Evolutionary conservation across 2,329 filamentous ascomycete genomes (phyloP).

Genomic region (Colletotrichum falcatum): DNA sequence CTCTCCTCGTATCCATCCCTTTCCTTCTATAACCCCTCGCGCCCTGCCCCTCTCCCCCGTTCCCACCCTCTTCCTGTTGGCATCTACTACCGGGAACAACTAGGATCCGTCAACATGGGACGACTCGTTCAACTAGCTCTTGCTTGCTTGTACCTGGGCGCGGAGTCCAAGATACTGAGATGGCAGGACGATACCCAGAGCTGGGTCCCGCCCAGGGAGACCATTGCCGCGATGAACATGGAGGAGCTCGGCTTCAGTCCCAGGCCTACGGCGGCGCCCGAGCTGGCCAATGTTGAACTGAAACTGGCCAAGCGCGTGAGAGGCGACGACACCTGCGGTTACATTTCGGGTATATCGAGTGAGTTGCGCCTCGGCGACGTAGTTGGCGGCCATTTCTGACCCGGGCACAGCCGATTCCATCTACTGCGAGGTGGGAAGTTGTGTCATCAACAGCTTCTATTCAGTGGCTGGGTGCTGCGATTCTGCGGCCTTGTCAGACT

Average conservation of each 20-base stretch:
- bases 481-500: slow-evolving; percentile 43
- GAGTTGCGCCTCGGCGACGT: slow-evolving; percentile 20
- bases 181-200: slow-evolving; percentile 44
- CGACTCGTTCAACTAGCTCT: slow-evolving; percentile 40
- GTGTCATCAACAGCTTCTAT: slow-evolving; percentile 47
- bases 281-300: slow-evolving; percentile 28
- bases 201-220: slow-evolving; percentile 47
- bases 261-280: slow-evolving; percentile 42
- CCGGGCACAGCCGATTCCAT: slow-evolving; percentile 42
- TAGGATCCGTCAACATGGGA: slow-evolving; percentile 43
- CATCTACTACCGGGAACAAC: neutral
- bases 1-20: slow-evolving; percentile 6
- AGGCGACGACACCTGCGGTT: slow-evolving; percentile 49
- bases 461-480: slow-evolving; percentile 50
- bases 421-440: slow-evolving; percentile 46
- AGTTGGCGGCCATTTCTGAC: slow-evolving; percentile 29
- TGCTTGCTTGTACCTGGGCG: slow-evolving; percentile 42
- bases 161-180: slow-evolving; percentile 44
- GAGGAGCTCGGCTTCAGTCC: slow-evolving; percentile 40
- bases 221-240: slow-evolving; percentile 43
- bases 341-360: slow-evolving; percentile 46
- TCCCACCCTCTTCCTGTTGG: slow-evolving; percentile 2
- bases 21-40: neutral
- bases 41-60: slow-evolving; percentile 3
- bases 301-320: slow-evolving; percentile 44